Conservation (phyloP, 345 rosid species). For the Gossypium longicalyx region DNA sequence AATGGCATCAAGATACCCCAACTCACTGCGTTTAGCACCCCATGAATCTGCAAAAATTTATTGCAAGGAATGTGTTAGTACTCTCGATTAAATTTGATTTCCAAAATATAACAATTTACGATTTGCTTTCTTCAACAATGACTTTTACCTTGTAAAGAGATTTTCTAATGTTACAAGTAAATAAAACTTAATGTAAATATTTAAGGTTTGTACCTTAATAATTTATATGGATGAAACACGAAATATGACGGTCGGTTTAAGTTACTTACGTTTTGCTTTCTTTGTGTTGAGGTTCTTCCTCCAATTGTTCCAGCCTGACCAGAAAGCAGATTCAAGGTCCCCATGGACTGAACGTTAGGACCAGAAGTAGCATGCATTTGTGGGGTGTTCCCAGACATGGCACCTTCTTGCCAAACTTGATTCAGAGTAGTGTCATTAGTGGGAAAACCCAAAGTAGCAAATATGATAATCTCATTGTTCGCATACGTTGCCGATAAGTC, state of each 20-base stretch:
- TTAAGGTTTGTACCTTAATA: too few species aligned
- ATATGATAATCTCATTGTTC: conserved; percentile 59
- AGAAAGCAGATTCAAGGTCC: conserved; percentile 57
- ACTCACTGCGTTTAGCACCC: conserved; percentile 68
- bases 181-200: neutral
- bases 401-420: conserved; percentile 87
- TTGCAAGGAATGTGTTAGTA: neutral
- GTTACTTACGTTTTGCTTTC: conserved; percentile 54
- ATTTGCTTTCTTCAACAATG: neutral
- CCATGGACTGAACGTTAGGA: conserved; percentile 50
- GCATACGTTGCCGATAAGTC: conserved; percentile 48
- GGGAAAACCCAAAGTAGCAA: conserved; percentile 51
- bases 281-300: conserved; percentile 39
- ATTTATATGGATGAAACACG: too few species aligned
- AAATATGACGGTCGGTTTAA: too few species aligned
- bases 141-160: neutral
- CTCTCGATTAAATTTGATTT: neutral
- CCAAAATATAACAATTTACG: neutral
- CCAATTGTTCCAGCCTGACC: conserved; percentile 44
- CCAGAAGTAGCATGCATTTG: conserved; percentile 47
- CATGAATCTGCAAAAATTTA: conserved; percentile 60
- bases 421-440: conserved; percentile 40
- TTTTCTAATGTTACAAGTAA: neutral
- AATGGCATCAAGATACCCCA: conserved; percentile 90
- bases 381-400: conserved; percentile 42